Percentiles rank a stretch among this genome's conserved stretches.
Evolutionary conservation across 176 grass and related monocot genomes (phyloP).

Genomic region (Bothriochloa decipiens): DNA sequence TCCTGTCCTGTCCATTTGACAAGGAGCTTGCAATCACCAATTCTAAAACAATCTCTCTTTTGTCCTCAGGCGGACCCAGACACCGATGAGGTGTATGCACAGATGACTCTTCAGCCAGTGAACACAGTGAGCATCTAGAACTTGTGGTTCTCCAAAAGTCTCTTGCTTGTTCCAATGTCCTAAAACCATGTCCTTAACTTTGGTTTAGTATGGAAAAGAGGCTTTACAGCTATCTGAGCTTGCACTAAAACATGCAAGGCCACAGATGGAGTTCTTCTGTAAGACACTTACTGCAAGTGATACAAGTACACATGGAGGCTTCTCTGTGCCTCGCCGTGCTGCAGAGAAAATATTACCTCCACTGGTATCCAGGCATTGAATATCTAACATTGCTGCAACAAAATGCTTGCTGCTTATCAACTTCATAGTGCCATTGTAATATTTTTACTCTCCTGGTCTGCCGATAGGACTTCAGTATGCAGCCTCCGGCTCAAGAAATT

Average conservation of each 20-base stretch:
- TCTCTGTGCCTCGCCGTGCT: slow-evolving; percentile 95
- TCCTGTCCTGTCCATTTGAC: slow-evolving; percentile 1
- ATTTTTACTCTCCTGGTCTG: neutral
- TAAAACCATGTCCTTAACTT: slow-evolving; percentile 37
- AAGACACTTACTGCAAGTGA: slow-evolving; percentile 98
- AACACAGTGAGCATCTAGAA: slow-evolving; percentile 68
- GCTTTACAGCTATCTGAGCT: slow-evolving; percentile 89
- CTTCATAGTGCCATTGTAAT: neutral
- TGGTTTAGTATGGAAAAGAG: slow-evolving; percentile 85
- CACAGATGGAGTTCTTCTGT: slow-evolving; percentile 94
- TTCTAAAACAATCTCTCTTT: slow-evolving; percentile 28
- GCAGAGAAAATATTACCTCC: slow-evolving; percentile 96
- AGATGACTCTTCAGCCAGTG: slow-evolving; percentile 99
- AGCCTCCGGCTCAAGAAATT: slow-evolving; percentile 92
- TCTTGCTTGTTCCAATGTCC: slow-evolving; percentile 18
- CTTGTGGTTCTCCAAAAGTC: slow-evolving; percentile 21
- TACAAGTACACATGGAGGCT: slow-evolving; percentile 97
- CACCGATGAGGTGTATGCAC: slow-evolving; percentile 98
- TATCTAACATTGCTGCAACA: slow-evolving; percentile 1
- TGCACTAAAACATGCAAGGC: slow-evolving; percentile 85
- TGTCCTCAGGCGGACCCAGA: slow-evolving; percentile 84
- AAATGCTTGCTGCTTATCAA: neutral
- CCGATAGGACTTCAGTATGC: slow-evolving; percentile 90
- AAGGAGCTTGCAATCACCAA: neutral
- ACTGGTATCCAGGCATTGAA: slow-evolving; percentile 57